These are phyloP conservation scores for Daldinia sp. DNA, from an alignment of 2,329 filamentous ascomycete genomes.

Conservation along the genomic window DNA sequence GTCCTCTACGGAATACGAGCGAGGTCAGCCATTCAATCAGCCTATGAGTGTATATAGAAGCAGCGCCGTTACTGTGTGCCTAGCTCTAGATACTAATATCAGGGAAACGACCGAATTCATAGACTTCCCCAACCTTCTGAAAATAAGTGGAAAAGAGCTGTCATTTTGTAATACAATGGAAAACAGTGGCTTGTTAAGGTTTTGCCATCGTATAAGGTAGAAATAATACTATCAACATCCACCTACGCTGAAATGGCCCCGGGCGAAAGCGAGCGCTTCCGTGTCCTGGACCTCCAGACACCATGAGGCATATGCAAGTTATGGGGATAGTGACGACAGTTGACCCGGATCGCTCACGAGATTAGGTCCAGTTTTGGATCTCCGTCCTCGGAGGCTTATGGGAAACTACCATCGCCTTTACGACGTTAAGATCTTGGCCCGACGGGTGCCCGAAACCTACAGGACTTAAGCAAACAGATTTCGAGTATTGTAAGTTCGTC, in stretches of 20 bases:
- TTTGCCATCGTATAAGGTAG: neutral
- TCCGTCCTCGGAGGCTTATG: neutral
- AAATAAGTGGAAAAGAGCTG: neutral
- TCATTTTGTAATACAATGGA: too few species aligned
- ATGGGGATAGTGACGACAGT: neutral
- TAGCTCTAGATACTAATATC: neutral
- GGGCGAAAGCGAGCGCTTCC: neutral
- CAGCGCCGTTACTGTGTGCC: neutral
- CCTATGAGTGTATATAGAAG: neutral
- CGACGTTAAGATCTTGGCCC: neutral
- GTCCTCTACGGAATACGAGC: too few species aligned
- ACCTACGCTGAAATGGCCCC: too few species aligned
- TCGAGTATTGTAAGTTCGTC: neutral
- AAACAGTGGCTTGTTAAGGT: neutral
- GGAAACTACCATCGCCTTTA: neutral
- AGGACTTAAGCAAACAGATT: neutral
- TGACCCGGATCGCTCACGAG: neutral
- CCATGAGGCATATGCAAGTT: neutral
- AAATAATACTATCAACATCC: neutral
- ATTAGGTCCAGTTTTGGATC: neutral
- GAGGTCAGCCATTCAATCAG: neutral
- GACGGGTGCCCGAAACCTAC: neutral
- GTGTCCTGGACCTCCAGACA: neutral
- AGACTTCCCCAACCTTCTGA: neutral
- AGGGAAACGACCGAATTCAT: neutral